A percentile compares a stretch with the other conserved stretches of the same genome.
Conservation (phyloP, 2,329 filamentous ascomycete genomes). For the Epichloe brachyelytri region DNA sequence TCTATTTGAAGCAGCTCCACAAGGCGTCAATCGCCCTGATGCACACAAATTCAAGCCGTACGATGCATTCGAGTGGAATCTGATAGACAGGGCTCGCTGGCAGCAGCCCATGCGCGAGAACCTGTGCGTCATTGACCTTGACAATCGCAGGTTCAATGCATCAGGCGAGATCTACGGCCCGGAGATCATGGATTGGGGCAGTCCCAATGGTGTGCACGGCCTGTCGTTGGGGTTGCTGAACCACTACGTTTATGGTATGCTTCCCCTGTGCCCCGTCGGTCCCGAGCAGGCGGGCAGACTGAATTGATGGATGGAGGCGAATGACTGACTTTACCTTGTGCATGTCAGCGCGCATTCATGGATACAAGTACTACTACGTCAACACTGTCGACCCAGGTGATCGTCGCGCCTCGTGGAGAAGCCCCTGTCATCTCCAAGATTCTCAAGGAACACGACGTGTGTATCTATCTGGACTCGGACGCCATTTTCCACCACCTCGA, state of each 20-base stretch:
- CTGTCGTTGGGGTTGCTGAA: conserved; percentile 29
- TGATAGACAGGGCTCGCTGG: conserved; percentile 18
- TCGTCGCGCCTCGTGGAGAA: conserved; percentile 34
- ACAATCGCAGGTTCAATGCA: conserved; percentile 26
- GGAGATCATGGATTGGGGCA: conserved; percentile 23
- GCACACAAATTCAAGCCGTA: conserved; percentile 16
- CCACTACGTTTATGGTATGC: conserved; percentile 30
- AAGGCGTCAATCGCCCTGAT: conserved; percentile 16
- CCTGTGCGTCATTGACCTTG: conserved; percentile 32
- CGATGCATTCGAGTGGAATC: conserved; percentile 21
- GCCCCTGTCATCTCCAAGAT: conserved; percentile 28
- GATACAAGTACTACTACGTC: conserved; percentile 34
- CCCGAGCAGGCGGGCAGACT: not conserved
- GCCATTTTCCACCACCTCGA: conserved; percentile 31
- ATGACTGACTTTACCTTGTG: not conserved
- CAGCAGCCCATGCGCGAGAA: conserved; percentile 22
- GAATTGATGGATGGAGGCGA: not conserved
- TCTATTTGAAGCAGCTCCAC: conserved; percentile 21
- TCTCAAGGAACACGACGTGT: conserved; percentile 29
- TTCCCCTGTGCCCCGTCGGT: not conserved
- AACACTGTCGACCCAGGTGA: conserved; percentile 24
- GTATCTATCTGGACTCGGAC: conserved; percentile 32
- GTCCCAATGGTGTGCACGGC: conserved; percentile 19
- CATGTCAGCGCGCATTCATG: conserved; percentile 28
- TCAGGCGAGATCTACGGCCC: conserved; percentile 24